Evolutionary conservation across 768 basidiomycete species (phyloP), one percentile per base, ranked within the genome.

Genomic region (Tulasnella sp.): DNA sequence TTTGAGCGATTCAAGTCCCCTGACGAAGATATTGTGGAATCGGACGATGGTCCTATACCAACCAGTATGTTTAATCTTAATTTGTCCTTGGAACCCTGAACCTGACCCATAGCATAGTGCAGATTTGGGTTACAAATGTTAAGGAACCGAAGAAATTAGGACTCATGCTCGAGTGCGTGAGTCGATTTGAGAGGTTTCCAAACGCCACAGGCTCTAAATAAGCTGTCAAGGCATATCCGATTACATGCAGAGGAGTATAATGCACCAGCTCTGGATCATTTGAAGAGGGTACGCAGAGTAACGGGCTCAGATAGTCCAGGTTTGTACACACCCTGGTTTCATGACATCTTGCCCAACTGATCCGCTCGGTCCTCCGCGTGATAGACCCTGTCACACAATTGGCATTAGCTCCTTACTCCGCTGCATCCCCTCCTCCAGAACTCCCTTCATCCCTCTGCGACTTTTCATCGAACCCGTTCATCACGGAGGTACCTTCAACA

Each of bases 251-350:
- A 66, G 35, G 22, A 7, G 0, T 62, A 32, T 39, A 22, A 37
- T 14, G 8, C 52, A 14, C 47, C 52, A 37, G 32, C 47, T 12
- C 81, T 93, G 12, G 83, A 87, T 0, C 92, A 94, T 77, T 86
- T 94, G 74, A 93, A 92, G 79, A 88, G 91, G 63, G 84, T 93
- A 71, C 86, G 90, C 68, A 90, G 37, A 12, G 36, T n/a, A 19
- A 73, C 42, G 40, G 1, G 12, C 26, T 14, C 34, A 52, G 69
- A 22, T 12, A 63, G 11, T 29, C 12, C n/a, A 44, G n/a, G 42
- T 44, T 44, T 44, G 42, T 12, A n/a, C 12, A 44, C 42, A 44
- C n/a, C n/a, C n/a, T n/a, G n/a, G n/a, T n/a, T 44, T 44, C n/a
- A 44, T 44, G 12, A 44, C n/a, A 12, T 44, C 42, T 12, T 44